Base-by-base conservation (phyloP, 805 yeast genomes). In the Metschnikowia koreensis region DNA sequence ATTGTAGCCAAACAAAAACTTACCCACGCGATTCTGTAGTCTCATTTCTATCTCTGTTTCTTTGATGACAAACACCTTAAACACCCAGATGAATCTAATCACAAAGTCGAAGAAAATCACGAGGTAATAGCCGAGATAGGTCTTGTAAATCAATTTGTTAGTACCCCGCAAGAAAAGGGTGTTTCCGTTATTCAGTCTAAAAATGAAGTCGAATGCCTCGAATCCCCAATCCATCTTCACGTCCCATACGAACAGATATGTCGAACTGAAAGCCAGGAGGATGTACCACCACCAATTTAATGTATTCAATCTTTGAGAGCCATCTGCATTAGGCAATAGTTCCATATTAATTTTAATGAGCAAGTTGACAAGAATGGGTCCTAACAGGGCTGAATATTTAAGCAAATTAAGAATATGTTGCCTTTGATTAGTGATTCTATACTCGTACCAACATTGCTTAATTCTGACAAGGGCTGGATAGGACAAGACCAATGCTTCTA, bases 181-280 rank as follows among this genome's bases (percentile, higher is more conserved):
- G 36, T 41, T 43, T 7, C 51, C 39, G 37, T 38, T 17, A 48
- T 43, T 31, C 42, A 53, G 38, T 40, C 56, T 47, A 38, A 66
- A 61, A 13, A 69, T 38, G 4, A 53, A 55, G 42, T 73, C 74
- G 60, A 87, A 74, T 8, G 87, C 61, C 10, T 79, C 78, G 45
- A 90, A 74, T 41, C 83, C 82, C 99, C 99, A 94, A 71, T 94
- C 99, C 78, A 82, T 82, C 46, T 79, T 79, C 11, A 93, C 68
- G 67, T 94, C 99, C 99, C 99, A 94, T 50, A 82, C 71, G 54
- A 89, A 87, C 13, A 96, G 80, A 66, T 87, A 94, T 0, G 81
- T 60, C 0, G 98, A 87, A 64, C 88, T 90, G 39, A 87, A 60
- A 1, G 84, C 62, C 3, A 76, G 69, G 6, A 68, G 62, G 1